Evolutionary conservation across 164 flowering plant genomes (phyloP).

Genomic region (Kingdonia uniflora): DNA sequence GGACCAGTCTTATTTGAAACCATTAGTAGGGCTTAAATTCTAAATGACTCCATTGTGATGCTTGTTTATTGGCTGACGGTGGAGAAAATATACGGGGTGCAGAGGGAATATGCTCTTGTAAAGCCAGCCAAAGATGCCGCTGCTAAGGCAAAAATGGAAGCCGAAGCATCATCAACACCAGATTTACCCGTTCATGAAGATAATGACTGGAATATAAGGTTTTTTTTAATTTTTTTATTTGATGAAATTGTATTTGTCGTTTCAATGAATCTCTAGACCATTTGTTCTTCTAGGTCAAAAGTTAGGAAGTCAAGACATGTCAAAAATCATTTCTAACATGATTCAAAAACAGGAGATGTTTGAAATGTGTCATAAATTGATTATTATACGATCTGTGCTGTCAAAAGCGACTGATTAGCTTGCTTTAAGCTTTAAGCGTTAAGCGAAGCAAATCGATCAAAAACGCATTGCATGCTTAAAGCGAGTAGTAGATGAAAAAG

Average conservation of each 20-base stretch:
- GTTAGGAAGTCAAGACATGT: not conserved
- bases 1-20: no score
- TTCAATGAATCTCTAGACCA: not conserved
- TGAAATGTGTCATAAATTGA: not conserved
- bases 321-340: not conserved
- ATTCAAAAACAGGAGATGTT: not conserved
- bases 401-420: no score
- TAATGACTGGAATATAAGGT: conserved; percentile 98
- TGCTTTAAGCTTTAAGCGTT: no score
- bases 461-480: no score
- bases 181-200: conserved; percentile 68
- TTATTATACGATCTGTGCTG: not conserved
- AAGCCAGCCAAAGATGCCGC: conserved; percentile 90
- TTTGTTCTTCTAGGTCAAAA: not conserved
- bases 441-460: no score
- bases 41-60: no score
- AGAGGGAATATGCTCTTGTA: conserved; percentile 59
- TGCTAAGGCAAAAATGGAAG: conserved; percentile 78
- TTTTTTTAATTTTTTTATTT: not conserved
- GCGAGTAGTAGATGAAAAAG: no score
- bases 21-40: no score
- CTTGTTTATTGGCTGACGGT: conserved; percentile 11
- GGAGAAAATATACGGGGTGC: conserved; percentile 14
- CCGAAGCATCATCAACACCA: conserved; percentile 32
- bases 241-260: not conserved